A percentile compares a stretch with the other conserved stretches of the same genome.
phyloP scores from a whole-genome alignment of 306 rosid species.

The Oemleria cerasiformis region DNA sequence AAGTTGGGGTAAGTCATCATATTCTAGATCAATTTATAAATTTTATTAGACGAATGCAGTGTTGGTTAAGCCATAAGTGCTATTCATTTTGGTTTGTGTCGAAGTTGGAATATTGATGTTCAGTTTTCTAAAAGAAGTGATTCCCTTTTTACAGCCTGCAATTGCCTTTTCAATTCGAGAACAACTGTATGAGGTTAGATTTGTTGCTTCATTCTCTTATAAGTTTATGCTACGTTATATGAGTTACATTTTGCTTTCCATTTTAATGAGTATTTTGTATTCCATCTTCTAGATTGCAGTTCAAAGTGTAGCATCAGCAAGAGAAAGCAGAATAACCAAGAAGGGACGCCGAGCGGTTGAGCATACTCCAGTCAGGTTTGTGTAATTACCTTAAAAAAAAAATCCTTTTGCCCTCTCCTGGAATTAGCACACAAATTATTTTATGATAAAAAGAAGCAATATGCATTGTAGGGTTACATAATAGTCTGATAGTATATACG shows the following conservation, averaged over 20 bases:
- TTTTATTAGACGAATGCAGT: background rate
- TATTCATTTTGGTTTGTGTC: background rate
- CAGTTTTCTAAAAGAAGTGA: conserved; percentile 14
- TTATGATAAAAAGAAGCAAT: background rate
- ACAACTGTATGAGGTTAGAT: conserved; percentile 76
- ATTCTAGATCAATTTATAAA: too few relatives aligned
- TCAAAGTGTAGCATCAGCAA: conserved; percentile 82
- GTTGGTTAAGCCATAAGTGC: background rate
- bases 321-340: conserved; percentile 92
- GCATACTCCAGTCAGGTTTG: conserved; percentile 63
- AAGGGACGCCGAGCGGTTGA: conserved; percentile 82
- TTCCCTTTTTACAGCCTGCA: conserved; percentile 66
- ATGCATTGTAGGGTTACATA: background rate
- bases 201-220: conserved; percentile 11
- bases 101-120: conserved; percentile 5
- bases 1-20: conserved; percentile 77
- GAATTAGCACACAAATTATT: background rate
- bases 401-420: background rate
- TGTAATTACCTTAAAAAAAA: background rate
- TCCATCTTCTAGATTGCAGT: conserved; percentile 60
- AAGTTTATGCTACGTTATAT: background rate
- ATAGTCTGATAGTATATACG: background rate
- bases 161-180: conserved; percentile 85
- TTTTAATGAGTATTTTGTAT: background rate
- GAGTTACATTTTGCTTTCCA: background rate